phyloP scores from a whole-genome alignment of 352 stramenopile genomes.

The Globisporangium ultimum region DNA sequence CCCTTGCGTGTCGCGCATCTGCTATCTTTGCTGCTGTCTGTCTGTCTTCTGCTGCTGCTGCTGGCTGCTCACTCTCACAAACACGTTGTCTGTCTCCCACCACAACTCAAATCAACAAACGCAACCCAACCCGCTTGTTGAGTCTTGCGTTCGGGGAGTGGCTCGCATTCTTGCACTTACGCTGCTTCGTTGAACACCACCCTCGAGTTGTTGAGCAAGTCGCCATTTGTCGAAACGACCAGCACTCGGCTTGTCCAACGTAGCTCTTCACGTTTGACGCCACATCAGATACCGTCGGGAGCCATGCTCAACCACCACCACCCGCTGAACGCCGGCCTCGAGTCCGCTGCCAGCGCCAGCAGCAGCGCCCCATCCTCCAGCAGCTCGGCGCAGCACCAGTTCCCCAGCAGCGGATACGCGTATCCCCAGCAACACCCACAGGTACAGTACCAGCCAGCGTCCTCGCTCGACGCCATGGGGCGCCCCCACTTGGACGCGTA shows the following conservation, averaged over 20 bases:
- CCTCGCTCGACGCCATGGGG: conserved; percentile 24
- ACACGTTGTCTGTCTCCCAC: neutral
- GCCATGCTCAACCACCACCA: conserved; percentile 15
- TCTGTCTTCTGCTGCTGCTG: conserved; percentile 1
- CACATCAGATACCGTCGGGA: neutral
- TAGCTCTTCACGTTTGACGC: neutral
- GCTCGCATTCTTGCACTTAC: neutral
- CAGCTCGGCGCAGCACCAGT: conserved; percentile 10
- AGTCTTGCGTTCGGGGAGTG: neutral
- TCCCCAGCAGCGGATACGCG: conserved; percentile 18
- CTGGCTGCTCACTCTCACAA: neutral
- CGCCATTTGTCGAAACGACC: conserved; percentile 22
- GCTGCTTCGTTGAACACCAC: conserved; percentile 13
- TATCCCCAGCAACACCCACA: conserved; percentile 17
- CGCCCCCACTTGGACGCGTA: conserved; percentile 25
- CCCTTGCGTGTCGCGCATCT: conserved; percentile 6
- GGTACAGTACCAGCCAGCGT: conserved; percentile 16
- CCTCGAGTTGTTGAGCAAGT: conserved; percentile 10
- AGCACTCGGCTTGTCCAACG: neutral
- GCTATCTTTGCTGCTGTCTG: neutral
- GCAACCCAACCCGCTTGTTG: neutral
- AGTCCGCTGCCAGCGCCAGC: neutral
- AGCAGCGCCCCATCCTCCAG: neutral
- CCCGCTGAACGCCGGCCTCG: conserved; percentile 9
- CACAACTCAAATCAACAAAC: neutral